These are phyloP conservation scores for Russula virescens DNA, from an alignment of 768 basidiomycete genomes.

Conservation along the genomic window DNA sequence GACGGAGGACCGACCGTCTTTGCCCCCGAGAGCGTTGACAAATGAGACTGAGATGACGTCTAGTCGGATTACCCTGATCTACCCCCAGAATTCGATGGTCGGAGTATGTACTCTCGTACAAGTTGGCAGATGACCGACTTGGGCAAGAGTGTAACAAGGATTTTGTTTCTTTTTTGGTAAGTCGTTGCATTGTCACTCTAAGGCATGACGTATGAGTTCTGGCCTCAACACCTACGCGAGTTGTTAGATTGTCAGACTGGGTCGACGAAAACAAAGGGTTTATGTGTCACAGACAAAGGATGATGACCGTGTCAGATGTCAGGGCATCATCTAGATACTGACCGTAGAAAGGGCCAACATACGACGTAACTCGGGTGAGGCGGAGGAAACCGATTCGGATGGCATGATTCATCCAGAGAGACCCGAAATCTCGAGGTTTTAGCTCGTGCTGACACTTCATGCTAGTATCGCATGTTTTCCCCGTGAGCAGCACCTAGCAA, in stretches of 20 bases:
- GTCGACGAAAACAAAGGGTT: neutral
- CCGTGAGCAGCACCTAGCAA: too few relatives aligned
- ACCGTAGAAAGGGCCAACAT: neutral
- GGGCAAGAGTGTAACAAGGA: slow-evolving; percentile 43
- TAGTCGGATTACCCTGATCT: slow-evolving; percentile 52
- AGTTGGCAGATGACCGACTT: slow-evolving; percentile 33
- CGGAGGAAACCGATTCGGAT: slow-evolving; percentile 39
- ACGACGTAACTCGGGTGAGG: slow-evolving; percentile 57
- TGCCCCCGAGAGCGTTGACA: slow-evolving; percentile 55
- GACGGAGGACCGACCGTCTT: slow-evolving; percentile 39
- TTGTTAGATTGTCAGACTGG: slow-evolving; percentile 1
- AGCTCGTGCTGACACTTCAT: neutral
- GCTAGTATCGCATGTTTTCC: neutral
- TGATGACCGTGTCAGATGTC: neutral
- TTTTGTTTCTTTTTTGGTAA: slow-evolving; percentile 43
- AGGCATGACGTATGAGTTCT: slow-evolving; percentile 65
- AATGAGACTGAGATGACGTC: slow-evolving; percentile 70
- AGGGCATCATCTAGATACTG: slow-evolving; percentile 1
- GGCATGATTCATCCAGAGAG: neutral
- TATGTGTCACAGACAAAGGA: slow-evolving; percentile 51
- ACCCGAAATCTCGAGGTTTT: neutral
- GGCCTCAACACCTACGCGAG: slow-evolving; percentile 59
- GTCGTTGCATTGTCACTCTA: slow-evolving; percentile 42
- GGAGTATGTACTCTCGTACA: slow-evolving; percentile 1
- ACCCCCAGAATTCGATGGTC: slow-evolving; percentile 11